A percentile compares a stretch with the other conserved stretches of the same genome.
These are phyloP conservation scores for Petunia axillaris DNA, from an alignment of 257 asterid genomes.

Conservation along the genomic window DNA sequence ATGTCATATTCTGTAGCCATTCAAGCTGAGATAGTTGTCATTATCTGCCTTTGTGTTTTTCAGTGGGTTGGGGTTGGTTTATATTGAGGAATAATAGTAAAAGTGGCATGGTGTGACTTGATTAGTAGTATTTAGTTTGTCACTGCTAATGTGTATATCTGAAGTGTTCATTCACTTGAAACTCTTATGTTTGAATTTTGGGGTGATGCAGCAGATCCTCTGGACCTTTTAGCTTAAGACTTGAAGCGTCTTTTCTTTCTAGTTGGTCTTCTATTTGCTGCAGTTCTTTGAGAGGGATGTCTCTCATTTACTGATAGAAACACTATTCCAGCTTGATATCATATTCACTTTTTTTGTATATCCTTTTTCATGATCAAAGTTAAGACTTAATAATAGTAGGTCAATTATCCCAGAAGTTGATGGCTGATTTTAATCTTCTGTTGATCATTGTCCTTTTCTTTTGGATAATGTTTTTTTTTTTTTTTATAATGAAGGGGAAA, in stretches of 20 bases:
- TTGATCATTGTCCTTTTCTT: neutral
- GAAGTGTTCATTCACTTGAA: neutral
- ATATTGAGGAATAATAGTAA: neutral
- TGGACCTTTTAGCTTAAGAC: neutral
- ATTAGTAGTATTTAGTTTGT: neutral
- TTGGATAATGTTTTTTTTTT: neutral
- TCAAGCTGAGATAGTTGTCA: neutral
- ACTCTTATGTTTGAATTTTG: neutral
- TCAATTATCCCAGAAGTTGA: neutral
- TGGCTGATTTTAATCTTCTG: neutral
- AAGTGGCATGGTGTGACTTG: neutral
- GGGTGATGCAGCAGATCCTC: conserved; percentile 1
- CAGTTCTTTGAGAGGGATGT: conserved; percentile 6
- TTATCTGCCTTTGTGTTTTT: conserved; percentile 11
- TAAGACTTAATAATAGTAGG: neutral
- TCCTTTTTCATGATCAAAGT: neutral
- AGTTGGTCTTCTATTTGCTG: neutral
- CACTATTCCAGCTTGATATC: neutral
- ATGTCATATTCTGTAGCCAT: neutral
- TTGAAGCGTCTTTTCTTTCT: conserved; percentile 11
- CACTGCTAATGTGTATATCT: neutral
- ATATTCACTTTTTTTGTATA: neutral
- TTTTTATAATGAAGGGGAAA: neutral
- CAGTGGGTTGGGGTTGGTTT: neutral
- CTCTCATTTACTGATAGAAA: neutral